Evolutionary conservation across 768 basidiomycete genomes (phyloP).

Genomic region (Kockovaella imperatae): DNA sequence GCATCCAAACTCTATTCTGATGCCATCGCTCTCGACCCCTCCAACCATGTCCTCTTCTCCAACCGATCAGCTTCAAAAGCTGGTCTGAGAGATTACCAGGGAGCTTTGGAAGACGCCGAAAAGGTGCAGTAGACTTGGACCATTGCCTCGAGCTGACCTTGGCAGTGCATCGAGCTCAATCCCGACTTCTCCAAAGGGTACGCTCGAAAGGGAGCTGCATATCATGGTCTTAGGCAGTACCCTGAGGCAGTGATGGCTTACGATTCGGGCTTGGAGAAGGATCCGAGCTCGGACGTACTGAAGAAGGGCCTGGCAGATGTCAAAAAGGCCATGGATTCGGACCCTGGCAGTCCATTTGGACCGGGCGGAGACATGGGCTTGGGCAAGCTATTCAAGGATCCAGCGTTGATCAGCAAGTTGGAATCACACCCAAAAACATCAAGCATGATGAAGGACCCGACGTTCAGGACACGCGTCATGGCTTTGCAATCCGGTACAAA

Average conservation of each 20-base stretch:
- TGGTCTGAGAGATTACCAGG: slow-evolving; percentile 70
- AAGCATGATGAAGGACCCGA: slow-evolving; percentile 72
- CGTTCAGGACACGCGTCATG: slow-evolving; percentile 62
- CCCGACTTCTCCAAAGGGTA: slow-evolving; percentile 83
- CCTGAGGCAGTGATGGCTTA: slow-evolving; percentile 79
- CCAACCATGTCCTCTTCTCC: slow-evolving; percentile 82
- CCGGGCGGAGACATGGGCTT: slow-evolving; percentile 57
- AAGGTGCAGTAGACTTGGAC: slow-evolving; percentile 56
- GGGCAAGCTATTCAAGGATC: slow-evolving; percentile 72
- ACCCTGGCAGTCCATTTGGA: slow-evolving; percentile 12
- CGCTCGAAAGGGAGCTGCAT: slow-evolving; percentile 82
- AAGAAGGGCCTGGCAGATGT: slow-evolving; percentile 86
- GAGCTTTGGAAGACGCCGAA: slow-evolving; percentile 79
- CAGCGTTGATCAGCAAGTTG: slow-evolving; percentile 71
- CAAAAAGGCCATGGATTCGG: slow-evolving; percentile 67
- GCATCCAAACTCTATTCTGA: slow-evolving; percentile 52
- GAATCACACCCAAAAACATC: slow-evolving; percentile 78
- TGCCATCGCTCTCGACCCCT: slow-evolving; percentile 72
- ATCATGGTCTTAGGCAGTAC: slow-evolving; percentile 71
- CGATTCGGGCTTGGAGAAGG: slow-evolving; percentile 69
- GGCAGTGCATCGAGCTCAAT: slow-evolving; percentile 68
- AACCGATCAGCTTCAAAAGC: slow-evolving; percentile 85
- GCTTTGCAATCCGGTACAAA: slow-evolving; percentile 30
- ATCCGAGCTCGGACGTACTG: slow-evolving; percentile 66
- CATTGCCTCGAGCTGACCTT: slow-evolving; percentile 1